Evolutionary conservation across 345 rosid genomes (phyloP).

Genomic region (Toxicodendron radicans): DNA sequence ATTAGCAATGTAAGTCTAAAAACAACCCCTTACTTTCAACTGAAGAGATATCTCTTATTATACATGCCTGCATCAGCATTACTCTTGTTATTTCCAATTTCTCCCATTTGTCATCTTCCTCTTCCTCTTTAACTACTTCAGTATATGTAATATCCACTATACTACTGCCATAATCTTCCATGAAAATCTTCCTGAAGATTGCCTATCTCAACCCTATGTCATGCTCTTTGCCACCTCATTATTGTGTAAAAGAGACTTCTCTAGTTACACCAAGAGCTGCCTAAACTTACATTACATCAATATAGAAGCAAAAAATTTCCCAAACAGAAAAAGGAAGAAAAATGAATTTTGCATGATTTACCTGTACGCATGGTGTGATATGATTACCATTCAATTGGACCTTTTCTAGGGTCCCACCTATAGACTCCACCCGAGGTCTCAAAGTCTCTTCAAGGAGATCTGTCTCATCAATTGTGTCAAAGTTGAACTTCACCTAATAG

Average conservation of each 20-base stretch:
- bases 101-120: not conserved
- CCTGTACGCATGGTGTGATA: slow-evolving; percentile 91
- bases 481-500: slow-evolving; percentile 72
- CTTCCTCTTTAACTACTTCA: too few relatives aligned
- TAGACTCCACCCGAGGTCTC: slow-evolving; percentile 69
- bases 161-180: not conserved
- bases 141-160: not conserved
- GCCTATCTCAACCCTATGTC: not conserved
- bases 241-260: not conserved
- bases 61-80: not conserved
- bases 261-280: not conserved
- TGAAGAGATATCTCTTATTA: not conserved
- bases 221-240: not conserved
- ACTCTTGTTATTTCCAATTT: not conserved
- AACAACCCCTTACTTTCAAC: not conserved
- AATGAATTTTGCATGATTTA: slow-evolving; percentile 17
- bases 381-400: slow-evolving; percentile 72
- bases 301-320: not conserved
- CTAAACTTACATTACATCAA: not conserved
- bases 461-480: slow-evolving; percentile 79
- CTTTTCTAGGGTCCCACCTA: slow-evolving; percentile 78
- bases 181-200: not conserved
- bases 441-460: slow-evolving; percentile 82
- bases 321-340: not conserved
- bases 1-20: not conserved